These are phyloP conservation scores for Daldinia eschscholtzii DNA, from an alignment of 2,329 filamentous ascomycete species.

Conservation along the genomic window DNA sequence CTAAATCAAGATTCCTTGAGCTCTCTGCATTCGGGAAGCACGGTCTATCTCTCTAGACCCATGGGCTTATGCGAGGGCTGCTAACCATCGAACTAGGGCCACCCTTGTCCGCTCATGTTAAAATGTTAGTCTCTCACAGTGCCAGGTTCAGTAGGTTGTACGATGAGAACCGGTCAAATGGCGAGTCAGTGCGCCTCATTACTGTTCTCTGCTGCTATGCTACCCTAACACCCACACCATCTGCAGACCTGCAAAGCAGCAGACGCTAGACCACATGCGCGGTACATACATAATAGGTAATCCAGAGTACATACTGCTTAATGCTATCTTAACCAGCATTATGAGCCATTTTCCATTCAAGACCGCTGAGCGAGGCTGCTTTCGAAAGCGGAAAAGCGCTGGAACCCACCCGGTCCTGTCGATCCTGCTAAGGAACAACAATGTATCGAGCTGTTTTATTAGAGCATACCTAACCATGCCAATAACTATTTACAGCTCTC, in stretches of 20 bases:
- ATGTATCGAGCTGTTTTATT: constrained; percentile 34
- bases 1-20: constrained; percentile 44
- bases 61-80: constrained; percentile 43
- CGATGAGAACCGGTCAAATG: constrained; percentile 15
- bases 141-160: constrained; percentile 13
- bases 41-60: constrained; percentile 30
- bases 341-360: constrained; percentile 45
- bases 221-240: constrained; percentile 22
- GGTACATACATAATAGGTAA: constrained; percentile 43
- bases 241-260: constrained; percentile 35
- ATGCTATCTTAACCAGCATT: constrained; percentile 28
- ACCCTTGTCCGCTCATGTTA: constrained; percentile 32
- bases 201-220: constrained; percentile 34
- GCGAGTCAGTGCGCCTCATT: constrained; percentile 39
- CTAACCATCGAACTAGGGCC: constrained; percentile 35
- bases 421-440: constrained; percentile 39
- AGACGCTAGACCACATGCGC: constrained; percentile 32
- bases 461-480: constrained; percentile 38
- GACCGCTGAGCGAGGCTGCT: constrained; percentile 29
- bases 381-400: constrained; percentile 37
- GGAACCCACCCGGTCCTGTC: constrained; percentile 37
- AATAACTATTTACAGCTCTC: constrained; percentile 35
- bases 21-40: constrained; percentile 44
- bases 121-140: constrained; percentile 34
- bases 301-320: constrained; percentile 33